These are phyloP conservation scores for Asterochloris sp. DNA, from an alignment of 139 green algal genomes.

Conservation along the genomic window DNA sequence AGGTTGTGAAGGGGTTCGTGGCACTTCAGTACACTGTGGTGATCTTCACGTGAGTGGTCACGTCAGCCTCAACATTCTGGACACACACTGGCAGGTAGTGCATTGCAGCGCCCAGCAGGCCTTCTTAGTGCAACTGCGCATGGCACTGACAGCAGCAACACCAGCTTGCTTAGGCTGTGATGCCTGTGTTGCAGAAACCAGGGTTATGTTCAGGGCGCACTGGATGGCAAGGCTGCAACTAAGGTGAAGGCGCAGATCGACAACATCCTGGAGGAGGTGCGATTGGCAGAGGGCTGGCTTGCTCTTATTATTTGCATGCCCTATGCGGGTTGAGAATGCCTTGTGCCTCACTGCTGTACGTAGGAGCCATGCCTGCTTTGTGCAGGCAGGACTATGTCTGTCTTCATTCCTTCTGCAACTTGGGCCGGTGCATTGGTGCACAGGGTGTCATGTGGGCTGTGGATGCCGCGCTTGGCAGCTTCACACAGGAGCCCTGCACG, in stretches of 20 bases:
- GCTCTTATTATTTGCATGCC: background rate
- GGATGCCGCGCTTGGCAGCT: background rate
- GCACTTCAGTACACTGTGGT: conserved; percentile 63
- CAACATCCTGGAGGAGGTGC: conserved; percentile 40
- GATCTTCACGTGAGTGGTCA: conserved; percentile 55
- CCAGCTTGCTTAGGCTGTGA: background rate
- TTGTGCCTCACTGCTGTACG: too few species aligned
- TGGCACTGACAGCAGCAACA: background rate
- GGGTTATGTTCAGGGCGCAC: conserved; percentile 48
- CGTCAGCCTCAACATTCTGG: background rate
- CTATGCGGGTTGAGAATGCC: background rate
- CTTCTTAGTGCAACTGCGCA: background rate
- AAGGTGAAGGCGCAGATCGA: conserved; percentile 49
- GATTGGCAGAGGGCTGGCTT: background rate
- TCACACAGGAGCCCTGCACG: too few species aligned
- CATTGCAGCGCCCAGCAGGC: background rate
- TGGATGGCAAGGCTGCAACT: conserved; percentile 46
- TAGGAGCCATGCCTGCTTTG: too few species aligned
- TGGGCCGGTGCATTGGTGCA: background rate
- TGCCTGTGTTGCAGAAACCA: conserved; percentile 63
- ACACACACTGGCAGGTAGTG: background rate
- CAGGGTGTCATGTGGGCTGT: background rate
- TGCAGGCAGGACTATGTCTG: background rate
- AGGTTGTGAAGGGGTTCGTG: conserved; percentile 37
- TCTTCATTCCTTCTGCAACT: background rate